Evolutionary conservation across 23 red algal species (phyloP).

Genomic region (Gracilariopsis chorda): DNA sequence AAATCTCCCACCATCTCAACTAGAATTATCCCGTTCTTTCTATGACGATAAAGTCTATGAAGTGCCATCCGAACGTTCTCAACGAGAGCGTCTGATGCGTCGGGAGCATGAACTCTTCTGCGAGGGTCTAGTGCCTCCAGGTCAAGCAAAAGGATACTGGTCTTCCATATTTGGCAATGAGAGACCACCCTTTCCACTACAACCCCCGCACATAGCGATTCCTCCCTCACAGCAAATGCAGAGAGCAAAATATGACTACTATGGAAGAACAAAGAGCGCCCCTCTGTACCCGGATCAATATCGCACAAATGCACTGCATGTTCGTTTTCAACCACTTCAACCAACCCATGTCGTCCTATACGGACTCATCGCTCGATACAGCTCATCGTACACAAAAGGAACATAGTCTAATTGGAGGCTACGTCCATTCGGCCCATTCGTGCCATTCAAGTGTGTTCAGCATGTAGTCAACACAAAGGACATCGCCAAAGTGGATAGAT

Average conservation of each 20-base stretch:
- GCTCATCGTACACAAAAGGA: background rate
- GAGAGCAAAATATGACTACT: background rate
- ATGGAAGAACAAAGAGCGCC: background rate
- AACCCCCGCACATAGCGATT: too few relatives aligned
- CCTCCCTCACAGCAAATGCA: background rate
- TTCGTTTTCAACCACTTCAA: background rate
- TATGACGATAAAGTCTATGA: background rate
- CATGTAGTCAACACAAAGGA: too few relatives aligned
- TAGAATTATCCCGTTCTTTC: background rate
- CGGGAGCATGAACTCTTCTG: background rate
- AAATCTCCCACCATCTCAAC: background rate
- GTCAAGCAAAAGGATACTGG: background rate
- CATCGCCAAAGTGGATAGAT: too few relatives aligned
- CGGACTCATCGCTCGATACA: too few relatives aligned
- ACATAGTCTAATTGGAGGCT: too few relatives aligned
- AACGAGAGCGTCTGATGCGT: background rate
- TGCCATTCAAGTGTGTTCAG: too few relatives aligned
- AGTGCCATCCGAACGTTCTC: background rate
- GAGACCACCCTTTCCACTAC: background rate
- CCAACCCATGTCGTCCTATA: background rate
- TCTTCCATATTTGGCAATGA: background rate
- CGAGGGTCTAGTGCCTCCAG: background rate
- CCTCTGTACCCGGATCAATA: conserved; percentile 5
- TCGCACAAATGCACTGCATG: background rate
- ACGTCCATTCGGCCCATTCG: too few relatives aligned